Base-by-base conservation (phyloP, 148 eudicot genomes). In the Arctostaphylos glauca region DNA sequence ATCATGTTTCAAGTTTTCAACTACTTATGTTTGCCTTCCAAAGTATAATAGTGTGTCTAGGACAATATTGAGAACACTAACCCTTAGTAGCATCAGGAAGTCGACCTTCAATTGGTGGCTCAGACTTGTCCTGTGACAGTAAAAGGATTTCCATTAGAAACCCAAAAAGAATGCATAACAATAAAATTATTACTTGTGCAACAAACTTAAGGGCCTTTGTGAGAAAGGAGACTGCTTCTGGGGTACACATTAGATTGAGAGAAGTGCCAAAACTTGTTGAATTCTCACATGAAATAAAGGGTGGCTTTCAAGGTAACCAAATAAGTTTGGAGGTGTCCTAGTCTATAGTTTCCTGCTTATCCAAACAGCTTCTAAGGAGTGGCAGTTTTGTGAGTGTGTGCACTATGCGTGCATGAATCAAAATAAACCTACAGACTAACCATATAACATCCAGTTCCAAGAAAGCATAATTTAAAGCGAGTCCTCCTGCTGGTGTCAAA, bases 21-120 rank as follows among this genome's bases (percentile, higher is more conserved):
- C 43, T 0, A 12, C 10, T 5, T 66, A 31, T 15, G 25, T 66
- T 66, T 66, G 43, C 44, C 71, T 23, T 25, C 67, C 67, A 60
- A 72, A 0, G 2, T 8, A 4, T 14, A 72, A 41, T 46, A 84
- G 41, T 41, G 15, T 53, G 19, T 56, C 8, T 74, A 41, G 0
- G 58, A 31, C 48, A 77, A 19, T 16, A 18, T 44, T 14, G 41
- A 66, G 41, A 31, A 60, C 49, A 77, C 92, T 82, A 78, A 96
- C 99, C 99, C 90, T 87, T 81, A 10, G 92, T 89, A 55, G 99
- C 98, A 90, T 92, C 94, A 75, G 99, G 99, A 71, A 96, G 92
- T 76, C 99, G 99, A 31, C 99, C 99, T 85, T 96, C 99, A 49
- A 83, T 77, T 43, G 98, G 98, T 70, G 98, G 97, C 87, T 92